These are phyloP conservation scores for Stephanodiscus triporus DNA, from an alignment of 108 stramenopile species.

Conservation along the genomic window DNA sequence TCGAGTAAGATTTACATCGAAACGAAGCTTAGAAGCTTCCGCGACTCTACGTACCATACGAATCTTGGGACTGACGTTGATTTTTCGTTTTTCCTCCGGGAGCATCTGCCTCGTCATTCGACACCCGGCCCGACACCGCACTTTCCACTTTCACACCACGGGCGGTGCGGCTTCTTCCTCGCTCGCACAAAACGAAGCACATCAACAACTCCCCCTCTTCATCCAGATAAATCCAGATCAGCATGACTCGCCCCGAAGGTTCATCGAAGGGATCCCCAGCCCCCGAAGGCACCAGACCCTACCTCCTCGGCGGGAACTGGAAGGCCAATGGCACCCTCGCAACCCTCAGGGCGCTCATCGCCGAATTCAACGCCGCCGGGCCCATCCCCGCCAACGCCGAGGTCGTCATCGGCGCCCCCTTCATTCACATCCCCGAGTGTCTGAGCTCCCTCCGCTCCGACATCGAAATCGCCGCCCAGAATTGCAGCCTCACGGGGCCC, in stretches of 20 bases:
- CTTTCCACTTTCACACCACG: too few relatives aligned
- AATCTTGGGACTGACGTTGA: too few relatives aligned
- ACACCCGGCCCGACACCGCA: too few relatives aligned
- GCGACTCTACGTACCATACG: too few relatives aligned
- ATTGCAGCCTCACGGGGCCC: constrained; percentile 68
- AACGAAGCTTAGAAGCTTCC: too few relatives aligned
- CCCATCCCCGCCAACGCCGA: constrained; percentile 84
- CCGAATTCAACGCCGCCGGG: constrained; percentile 85
- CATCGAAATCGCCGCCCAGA: constrained; percentile 85
- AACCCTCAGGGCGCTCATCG: constrained; percentile 70
- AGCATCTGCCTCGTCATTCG: too few relatives aligned
- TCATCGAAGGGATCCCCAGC: constrained; percentile 45
- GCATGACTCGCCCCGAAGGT: constrained; percentile 49
- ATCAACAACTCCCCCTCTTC: too few relatives aligned
- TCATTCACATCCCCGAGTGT: constrained; percentile 75
- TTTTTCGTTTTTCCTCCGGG: too few relatives aligned
- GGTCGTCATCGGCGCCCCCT: constrained; percentile 84
- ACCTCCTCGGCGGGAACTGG: constrained; percentile 96
- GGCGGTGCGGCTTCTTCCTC: too few relatives aligned
- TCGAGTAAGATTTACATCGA: too few relatives aligned
- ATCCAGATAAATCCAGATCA: constrained; percentile 7
- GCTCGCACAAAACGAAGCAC: too few relatives aligned
- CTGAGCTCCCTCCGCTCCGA: constrained; percentile 70
- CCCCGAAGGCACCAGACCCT: constrained; percentile 65
- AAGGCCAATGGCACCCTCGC: constrained; percentile 90